These are phyloP conservation scores for Daldinia vernicosa DNA, from an alignment of 495 filamentous ascomycete genomes.

Conservation along the genomic window DNA sequence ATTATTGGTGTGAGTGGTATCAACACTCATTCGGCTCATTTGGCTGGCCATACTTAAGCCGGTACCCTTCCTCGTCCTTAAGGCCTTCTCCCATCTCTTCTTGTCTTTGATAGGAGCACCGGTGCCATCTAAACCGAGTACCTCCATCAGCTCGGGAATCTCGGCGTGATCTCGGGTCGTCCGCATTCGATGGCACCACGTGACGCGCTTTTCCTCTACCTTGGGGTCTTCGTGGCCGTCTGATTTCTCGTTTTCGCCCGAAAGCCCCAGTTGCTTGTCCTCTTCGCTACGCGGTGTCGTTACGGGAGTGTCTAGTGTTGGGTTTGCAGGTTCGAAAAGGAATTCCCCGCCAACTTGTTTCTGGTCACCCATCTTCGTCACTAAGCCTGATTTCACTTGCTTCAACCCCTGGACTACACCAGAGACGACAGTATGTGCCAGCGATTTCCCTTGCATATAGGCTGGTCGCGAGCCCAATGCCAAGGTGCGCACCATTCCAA, in stretches of 20 bases:
- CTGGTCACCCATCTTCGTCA: slow-evolving; percentile 71
- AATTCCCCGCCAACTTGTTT: slow-evolving; percentile 87
- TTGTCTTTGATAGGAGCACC: slow-evolving; percentile 49
- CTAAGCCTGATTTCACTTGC: slow-evolving; percentile 60
- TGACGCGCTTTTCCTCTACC: slow-evolving; percentile 64
- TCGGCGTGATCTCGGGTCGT: slow-evolving; percentile 82
- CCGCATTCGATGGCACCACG: slow-evolving; percentile 87
- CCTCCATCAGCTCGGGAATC: slow-evolving; percentile 66
- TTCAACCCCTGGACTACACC: slow-evolving; percentile 67
- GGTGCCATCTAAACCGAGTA: slow-evolving; percentile 67
- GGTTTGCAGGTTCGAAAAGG: slow-evolving; percentile 67
- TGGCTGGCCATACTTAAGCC: slow-evolving; percentile 54
- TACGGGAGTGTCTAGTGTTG: slow-evolving; percentile 47
- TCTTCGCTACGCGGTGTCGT: slow-evolving; percentile 45
- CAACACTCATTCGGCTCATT: slow-evolving; percentile 50
- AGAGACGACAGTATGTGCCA: slow-evolving; percentile 56
- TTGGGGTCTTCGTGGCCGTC: slow-evolving; percentile 32
- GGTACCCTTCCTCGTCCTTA: slow-evolving; percentile 56
- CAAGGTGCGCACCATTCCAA: slow-evolving; percentile 75
- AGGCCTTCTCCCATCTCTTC: slow-evolving; percentile 55
- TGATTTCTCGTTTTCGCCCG: slow-evolving; percentile 40
- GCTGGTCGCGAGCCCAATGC: slow-evolving; percentile 69
- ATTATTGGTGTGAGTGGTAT: slow-evolving; percentile 19
- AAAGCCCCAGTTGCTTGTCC: slow-evolving; percentile 27
- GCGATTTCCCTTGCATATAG: slow-evolving; percentile 65